Evolutionary conservation across 2,329 filamentous ascomycete species (phyloP).

Genomic region (Pseudocercospora eumusae): DNA sequence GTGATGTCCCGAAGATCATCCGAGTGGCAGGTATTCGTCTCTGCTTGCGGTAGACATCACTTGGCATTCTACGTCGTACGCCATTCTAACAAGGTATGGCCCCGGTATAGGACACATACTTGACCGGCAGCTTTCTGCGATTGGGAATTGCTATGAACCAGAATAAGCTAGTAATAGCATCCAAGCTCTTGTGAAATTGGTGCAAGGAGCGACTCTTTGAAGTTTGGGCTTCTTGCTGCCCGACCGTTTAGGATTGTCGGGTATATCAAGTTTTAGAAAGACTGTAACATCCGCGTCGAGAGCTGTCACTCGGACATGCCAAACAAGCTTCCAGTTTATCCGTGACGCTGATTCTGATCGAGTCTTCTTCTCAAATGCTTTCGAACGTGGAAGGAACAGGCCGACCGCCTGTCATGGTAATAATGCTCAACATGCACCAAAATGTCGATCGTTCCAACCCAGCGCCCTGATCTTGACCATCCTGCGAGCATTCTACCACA

Average conservation of each 20-base stretch:
- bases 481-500: neutral
- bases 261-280: neutral
- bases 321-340: neutral
- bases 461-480: neutral
- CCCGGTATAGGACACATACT: neutral
- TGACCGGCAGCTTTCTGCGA: neutral
- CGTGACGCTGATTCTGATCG: neutral
- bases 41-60: neutral
- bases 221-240: neutral
- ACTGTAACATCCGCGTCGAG: neutral
- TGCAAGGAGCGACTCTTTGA: neutral
- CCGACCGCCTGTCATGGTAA: neutral
- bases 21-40: neutral
- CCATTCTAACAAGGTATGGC: neutral
- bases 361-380: neutral
- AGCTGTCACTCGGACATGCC: neutral
- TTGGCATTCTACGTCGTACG: neutral
- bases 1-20: neutral
- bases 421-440: neutral
- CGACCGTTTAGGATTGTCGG: neutral
- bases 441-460: neutral
- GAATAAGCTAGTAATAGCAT: neutral
- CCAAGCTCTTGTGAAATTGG: neutral
- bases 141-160: neutral
- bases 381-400: neutral